Evolutionary conservation across 1,284 basidiomycete species (phyloP), one percentile per base, ranked within the genome.

Genomic region (Cronartium ribicola): DNA sequence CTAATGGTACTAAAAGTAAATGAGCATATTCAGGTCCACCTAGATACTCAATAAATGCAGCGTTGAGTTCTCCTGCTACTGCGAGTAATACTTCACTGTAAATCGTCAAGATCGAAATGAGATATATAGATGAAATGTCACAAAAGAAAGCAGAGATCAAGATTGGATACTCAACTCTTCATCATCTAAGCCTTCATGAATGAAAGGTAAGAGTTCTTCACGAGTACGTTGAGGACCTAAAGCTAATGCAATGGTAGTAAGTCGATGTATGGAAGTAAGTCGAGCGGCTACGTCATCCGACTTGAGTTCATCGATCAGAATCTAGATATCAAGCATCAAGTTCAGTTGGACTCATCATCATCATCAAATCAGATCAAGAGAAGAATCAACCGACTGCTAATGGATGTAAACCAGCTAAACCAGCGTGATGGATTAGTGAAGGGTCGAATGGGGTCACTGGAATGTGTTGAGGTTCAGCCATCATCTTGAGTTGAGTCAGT

Each of bases 241-340:
- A 51, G 96, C 96, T 76, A 99, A 87, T 3, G 96, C 96, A 83
- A 99, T 99, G 70, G 96, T 99, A 76, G 94, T 94, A 80, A 99
- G 88, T 82, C 95, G 92, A 83, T 96, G 93, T 79, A 99, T 96
- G 76, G 96, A 95, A 80, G 96, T 96, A 79, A 99, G 85, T 68
- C 96, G 90, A 71, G 98, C 84, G 85, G 84, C 84, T 75, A 98
- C 95, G 83, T 99, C 96, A 81, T 97, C 94, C 65, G 92, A 92
- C 81, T 92, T 90, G 75, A 96, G 85, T 84, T 96, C 93, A 84
- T 96, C 93, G 88, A 95, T 93, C 70, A 94, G 86, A 82, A 94
- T 82, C 69, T 72, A 46, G 39, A 66, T 65, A 6, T 5, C 43
- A 44, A 10, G 13, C 40, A n/a, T 40, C 20, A 14, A 20, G 20